Base-by-base conservation (phyloP, 768 basidiomycete species). In the Udeniomyces megalosporus region DNA sequence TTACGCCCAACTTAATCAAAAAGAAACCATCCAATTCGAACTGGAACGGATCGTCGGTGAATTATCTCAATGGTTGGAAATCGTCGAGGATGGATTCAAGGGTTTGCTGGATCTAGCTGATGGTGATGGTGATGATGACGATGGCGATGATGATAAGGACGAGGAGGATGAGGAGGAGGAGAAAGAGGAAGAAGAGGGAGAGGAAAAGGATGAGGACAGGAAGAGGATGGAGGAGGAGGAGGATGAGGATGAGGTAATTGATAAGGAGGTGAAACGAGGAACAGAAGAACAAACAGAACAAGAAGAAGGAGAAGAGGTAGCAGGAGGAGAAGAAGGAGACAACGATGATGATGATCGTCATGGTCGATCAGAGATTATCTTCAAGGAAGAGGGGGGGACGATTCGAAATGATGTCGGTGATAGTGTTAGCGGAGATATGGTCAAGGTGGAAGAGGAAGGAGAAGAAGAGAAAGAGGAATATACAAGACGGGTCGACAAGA, bases 311-410 rank as follows among this genome's bases (percentile, higher is more conserved):
- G n/a, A 29, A 52, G 28, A 92, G 89, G 74, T 93, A 96, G 64
- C 84, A 83, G 67, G 95, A 78, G 29, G 84, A 80, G 72, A 84
- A 84, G 66, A 84, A 83, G 89, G 90, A 93, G 76, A 20, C 17
- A 35, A 51, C 6, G 31, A 3, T 15, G 35, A 35, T 3, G 15
- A 14, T n/a, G n/a, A n/a, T n/a, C n/a, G n/a, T n/a, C n/a, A n/a
- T n/a, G n/a, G n/a, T n/a, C n/a, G n/a, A n/a, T n/a, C n/a, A n/a
- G n/a, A n/a, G n/a, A n/a, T n/a, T n/a, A n/a, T n/a, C n/a, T n/a
- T n/a, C n/a, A n/a, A n/a, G n/a, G n/a, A n/a, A n/a, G n/a, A n/a
- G n/a, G n/a, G n/a, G n/a, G n/a, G n/a, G n/a, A n/a, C n/a, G n/a
- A n/a, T n/a, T n/a, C n/a, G n/a, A n/a, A n/a, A n/a, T n/a, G n/a